These are phyloP conservation scores for Leishmania major DNA, from an alignment of 208 protist genomes.

Conservation along the genomic window DNA sequence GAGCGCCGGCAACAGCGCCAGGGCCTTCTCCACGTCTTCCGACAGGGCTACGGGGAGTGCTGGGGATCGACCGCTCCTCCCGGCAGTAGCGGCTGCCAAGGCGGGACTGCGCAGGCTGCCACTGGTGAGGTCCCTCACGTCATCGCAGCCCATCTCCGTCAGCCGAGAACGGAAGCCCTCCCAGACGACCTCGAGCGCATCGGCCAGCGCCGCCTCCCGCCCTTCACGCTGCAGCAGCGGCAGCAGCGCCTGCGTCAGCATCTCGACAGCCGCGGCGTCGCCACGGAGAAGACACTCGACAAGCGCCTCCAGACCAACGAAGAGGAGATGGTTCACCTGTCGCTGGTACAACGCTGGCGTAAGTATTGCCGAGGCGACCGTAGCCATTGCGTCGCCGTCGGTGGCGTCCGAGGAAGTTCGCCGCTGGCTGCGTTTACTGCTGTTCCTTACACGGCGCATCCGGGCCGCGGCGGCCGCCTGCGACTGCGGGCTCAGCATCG, in stretches of 20 bases:
- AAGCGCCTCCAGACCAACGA: conserved; percentile 9
- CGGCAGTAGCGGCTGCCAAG: not conserved
- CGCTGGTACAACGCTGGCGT: conserved; percentile 20
- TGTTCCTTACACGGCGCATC: not conserved
- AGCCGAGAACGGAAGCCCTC: conserved; percentile 26
- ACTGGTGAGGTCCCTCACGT: conserved; percentile 6
- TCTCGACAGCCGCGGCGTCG: conserved; percentile 20
- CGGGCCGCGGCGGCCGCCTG: not conserved
- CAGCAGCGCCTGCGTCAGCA: conserved; percentile 16
- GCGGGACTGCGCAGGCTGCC: not conserved
- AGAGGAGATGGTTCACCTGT: conserved; percentile 13
- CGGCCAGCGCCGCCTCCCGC: conserved; percentile 26
- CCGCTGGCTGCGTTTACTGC: not conserved
- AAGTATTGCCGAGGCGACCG: not conserved
- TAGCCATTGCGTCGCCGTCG: not conserved
- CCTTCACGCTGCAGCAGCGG: conserved; percentile 32
- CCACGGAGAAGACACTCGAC: conserved; percentile 32
- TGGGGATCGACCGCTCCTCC: not conserved
- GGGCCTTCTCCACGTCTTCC: conserved; percentile 32
- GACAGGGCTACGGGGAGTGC: not conserved
- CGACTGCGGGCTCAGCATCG: conserved; percentile 1
- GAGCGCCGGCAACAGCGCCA: conserved; percentile 44
- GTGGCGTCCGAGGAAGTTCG: not conserved
- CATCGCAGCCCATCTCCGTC: conserved; percentile 27
- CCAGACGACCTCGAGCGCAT: conserved; percentile 28